phyloP scores from a whole-genome alignment of 2,329 filamentous ascomycete genomes.

The Aspergillus floridensis region DNA sequence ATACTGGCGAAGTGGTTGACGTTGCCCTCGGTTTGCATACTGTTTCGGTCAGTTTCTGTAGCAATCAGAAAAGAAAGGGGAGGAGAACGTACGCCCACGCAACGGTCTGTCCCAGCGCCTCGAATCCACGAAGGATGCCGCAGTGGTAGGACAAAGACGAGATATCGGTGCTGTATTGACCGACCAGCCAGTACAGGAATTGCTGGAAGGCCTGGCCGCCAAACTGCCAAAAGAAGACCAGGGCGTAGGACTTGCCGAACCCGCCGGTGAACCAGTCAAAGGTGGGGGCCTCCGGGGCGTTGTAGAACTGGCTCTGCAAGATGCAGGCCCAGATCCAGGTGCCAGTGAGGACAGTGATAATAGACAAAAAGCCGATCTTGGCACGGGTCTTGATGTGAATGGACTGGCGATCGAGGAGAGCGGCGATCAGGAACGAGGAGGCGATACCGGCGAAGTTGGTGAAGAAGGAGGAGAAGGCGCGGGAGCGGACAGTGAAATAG shows the following conservation, averaged over 20 bases:
- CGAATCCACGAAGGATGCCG: constrained; percentile 10
- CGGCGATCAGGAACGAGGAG: constrained; percentile 11
- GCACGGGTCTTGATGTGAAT: constrained; percentile 15
- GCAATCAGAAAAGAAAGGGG: not conserved
- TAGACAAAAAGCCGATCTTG: constrained; percentile 3
- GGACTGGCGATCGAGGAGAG: constrained; percentile 7
- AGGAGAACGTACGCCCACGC: constrained; percentile 8
- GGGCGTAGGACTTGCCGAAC: constrained; percentile 11
- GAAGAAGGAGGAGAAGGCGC: constrained; percentile 12
- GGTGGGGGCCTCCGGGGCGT: not conserved
- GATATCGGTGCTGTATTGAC: constrained; percentile 11
- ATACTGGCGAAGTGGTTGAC: constrained; percentile 14
- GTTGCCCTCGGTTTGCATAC: constrained; percentile 14
- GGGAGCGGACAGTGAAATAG: constrained; percentile 12
- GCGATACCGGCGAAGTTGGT: constrained; percentile 12
- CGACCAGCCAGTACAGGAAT: constrained; percentile 12
- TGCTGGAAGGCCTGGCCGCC: constrained; percentile 12
- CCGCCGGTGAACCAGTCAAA: constrained; percentile 15
- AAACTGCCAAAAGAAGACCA: constrained; percentile 14
- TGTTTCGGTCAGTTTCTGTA: not conserved
- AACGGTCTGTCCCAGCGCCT: constrained; percentile 13
- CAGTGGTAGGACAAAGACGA: constrained; percentile 12
- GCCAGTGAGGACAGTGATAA: constrained; percentile 4
- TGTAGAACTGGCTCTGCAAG: constrained; percentile 13
- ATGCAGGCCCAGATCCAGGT: constrained; percentile 13